Base-by-base conservation (phyloP, 208 protist species). In the Crithidia brevicula region DNA sequence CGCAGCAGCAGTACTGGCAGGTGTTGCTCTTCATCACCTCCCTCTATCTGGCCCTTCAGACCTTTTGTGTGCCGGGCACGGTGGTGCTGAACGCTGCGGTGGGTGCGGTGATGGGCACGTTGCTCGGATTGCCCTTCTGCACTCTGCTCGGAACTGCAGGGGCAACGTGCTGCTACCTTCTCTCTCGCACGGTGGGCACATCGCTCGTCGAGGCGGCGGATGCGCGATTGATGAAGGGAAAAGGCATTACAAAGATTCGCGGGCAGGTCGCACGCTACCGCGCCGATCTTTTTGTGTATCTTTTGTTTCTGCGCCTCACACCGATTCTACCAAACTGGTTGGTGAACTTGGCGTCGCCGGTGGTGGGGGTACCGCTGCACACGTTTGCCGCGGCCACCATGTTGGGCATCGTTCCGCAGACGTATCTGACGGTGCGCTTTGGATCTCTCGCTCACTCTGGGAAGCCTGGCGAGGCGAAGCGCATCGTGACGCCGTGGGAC, bases 291-390 rank as follows among this genome's bases (percentile, higher is more conserved):
- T 86, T 97, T 33, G 85, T 91, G n/a, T 98, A 95, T 62, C 40
- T 98, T 8, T 34, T 98, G 6, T 98, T 97, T 56, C 77, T 98
- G 15, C 92, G 95, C 4, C 74, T 98, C 15, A 96, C 95, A 2
- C 94, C 96, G 15, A 74, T 98, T 31, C 56, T 98, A 20, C 96
- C 96, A 13, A 98, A 98, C 69, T 98, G 93, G 93, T 82, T 98
- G 10, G 81, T 98, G n/a, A 98, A 97, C 74, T 58, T 96, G 1
- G 86, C 93, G 1, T 92, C 90, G 6, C 96, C 96, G 0, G 61
- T 96, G 6, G 79, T 92, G 4, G 81, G 81, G 8, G 89, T 96
- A 3, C 85, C 88, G 9, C 54, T 95, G 20, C 43, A 34, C 6
- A 61, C 80, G 22, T 97, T 97, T 76, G 87, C 79, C 0, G 53